Conservation (phyloP, 495 filamentous ascomycete species). For the Filosporella fistucella region DNA sequence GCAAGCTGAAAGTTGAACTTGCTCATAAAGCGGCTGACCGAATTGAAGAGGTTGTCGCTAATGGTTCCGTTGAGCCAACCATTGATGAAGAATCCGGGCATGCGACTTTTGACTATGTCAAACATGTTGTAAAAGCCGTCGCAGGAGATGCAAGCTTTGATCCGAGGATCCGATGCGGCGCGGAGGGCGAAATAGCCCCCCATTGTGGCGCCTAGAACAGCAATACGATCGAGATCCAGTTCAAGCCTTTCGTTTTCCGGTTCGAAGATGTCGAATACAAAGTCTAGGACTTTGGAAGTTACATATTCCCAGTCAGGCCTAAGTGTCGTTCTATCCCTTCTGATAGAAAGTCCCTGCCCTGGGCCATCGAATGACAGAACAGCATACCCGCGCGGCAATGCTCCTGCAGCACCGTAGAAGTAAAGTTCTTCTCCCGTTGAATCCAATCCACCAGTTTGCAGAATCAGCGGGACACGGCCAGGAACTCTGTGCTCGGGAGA, state of each 20-base stretch:
- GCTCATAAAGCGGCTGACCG: too few species aligned
- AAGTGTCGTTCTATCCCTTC: conserved; percentile 26
- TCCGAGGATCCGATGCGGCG: conserved; percentile 33
- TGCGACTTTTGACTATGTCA: conserved; percentile 24
- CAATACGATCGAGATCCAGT: conserved; percentile 38
- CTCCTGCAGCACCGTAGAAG: conserved; percentile 25
- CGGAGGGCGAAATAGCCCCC: conserved; percentile 41
- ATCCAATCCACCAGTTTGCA: conserved; percentile 37
- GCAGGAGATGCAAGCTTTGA: conserved; percentile 39
- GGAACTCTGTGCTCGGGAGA: conserved; percentile 10
- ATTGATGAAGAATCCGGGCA: conserved; percentile 28
- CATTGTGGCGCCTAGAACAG: conserved; percentile 34
- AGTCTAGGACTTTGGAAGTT: conserved; percentile 36
- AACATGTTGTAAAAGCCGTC: conserved; percentile 38
- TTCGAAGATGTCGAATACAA: conserved; percentile 16
- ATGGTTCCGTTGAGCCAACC: conserved; percentile 25
- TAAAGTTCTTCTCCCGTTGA: conserved; percentile 44
- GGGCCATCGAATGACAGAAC: conserved; percentile 45
- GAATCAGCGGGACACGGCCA: conserved; percentile 35
- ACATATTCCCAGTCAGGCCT: conserved; percentile 14
- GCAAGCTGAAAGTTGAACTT: too few species aligned
- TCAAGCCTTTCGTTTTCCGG: conserved; percentile 31
- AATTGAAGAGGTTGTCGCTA: too few species aligned
- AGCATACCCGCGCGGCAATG: conserved; percentile 36
- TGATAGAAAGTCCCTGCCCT: conserved; percentile 40